These are phyloP conservation scores for Petunia hybrid DNA, from an alignment of 305 asterid species.

Conservation along the genomic window DNA sequence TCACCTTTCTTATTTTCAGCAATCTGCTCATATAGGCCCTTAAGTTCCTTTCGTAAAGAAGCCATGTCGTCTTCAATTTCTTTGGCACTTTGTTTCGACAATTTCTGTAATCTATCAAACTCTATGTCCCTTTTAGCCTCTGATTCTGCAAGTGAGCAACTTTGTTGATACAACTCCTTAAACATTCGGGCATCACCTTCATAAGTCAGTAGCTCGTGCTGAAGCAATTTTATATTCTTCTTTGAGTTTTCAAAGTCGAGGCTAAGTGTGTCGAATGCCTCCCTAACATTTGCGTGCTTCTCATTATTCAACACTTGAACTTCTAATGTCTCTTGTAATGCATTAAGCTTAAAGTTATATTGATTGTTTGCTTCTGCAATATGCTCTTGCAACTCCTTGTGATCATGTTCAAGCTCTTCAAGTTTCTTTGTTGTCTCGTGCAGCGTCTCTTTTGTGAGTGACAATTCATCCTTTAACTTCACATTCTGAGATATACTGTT, in stretches of 20 bases:
- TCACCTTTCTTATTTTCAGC: conserved; percentile 67
- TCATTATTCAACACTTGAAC: conserved; percentile 54
- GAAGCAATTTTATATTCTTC: conserved; percentile 54
- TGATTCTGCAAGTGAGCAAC: conserved; percentile 63
- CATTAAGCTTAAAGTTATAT: conserved; percentile 50
- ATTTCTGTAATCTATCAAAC: conserved; percentile 68
- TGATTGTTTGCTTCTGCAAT: conserved; percentile 54
- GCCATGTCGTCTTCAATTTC: conserved; percentile 67
- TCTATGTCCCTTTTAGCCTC: conserved; percentile 61
- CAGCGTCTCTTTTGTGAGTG: too few relatives aligned
- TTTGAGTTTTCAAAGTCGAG: conserved; percentile 49
- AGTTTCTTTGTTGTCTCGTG: too few relatives aligned
- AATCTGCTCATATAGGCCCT: conserved; percentile 54
- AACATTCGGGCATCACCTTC: too few relatives aligned
- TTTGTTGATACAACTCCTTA: conserved; percentile 50
- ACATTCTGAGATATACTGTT: conserved; percentile 63
- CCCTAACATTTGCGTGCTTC: conserved; percentile 62
- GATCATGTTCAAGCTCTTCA: too few relatives aligned
- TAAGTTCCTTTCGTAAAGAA: conserved; percentile 59
- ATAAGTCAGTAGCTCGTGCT: conserved; percentile 50
- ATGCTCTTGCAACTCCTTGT: conserved; percentile 47
- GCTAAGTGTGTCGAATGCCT: conserved; percentile 57
- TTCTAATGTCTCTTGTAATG: conserved; percentile 37
- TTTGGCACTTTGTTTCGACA: conserved; percentile 57
- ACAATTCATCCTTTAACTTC: conserved; percentile 23